Percentiles rank a stretch among this genome's conserved stretches.
These are phyloP conservation scores for Microdochium bolleyi DNA, from an alignment of 2,329 filamentous ascomycete species.

Conservation along the genomic window DNA sequence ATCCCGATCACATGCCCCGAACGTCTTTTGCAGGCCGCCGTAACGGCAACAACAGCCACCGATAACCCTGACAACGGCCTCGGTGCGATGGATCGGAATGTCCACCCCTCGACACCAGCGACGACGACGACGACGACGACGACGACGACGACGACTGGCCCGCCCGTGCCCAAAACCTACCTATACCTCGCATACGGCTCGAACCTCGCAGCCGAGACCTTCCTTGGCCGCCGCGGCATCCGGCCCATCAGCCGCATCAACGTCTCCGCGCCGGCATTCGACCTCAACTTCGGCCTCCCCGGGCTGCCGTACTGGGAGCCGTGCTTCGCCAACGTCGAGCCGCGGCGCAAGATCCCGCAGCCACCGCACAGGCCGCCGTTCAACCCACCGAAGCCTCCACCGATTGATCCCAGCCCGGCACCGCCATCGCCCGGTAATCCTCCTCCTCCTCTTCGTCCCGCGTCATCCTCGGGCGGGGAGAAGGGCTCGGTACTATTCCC, in stretches of 20 bases:
- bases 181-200: conserved; percentile 88
- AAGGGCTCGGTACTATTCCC: conserved; percentile 4
- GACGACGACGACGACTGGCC: conserved; percentile 10
- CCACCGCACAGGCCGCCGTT: conserved; percentile 14
- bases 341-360: conserved; percentile 48
- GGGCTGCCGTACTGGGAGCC: conserved; percentile 83
- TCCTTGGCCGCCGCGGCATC: conserved; percentile 70
- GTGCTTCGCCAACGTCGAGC: conserved; percentile 78
- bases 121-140: no score
- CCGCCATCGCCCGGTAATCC: conserved; percentile 7
- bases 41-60: conserved; percentile 10
- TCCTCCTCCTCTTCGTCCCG: conserved; percentile 10
- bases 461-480: conserved; percentile 3
- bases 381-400: conserved; percentile 18
- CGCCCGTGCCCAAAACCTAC: conserved; percentile 37
- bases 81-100: conserved; percentile 9
- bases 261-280: conserved; percentile 71
- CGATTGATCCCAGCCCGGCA: conserved; percentile 15
- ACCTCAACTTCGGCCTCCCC: conserved; percentile 76
- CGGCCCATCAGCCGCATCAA: conserved; percentile 73
- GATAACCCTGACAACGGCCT: no score
- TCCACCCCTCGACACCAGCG: conserved; percentile 14
- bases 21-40: conserved; percentile 24
- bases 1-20: conserved; percentile 27
- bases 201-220: conserved; percentile 75